Evolutionary conservation across 2,329 filamentous ascomycete species (phyloP), one percentile per base, ranked within the genome.

Genomic region (Celoporthe dispersa): DNA sequence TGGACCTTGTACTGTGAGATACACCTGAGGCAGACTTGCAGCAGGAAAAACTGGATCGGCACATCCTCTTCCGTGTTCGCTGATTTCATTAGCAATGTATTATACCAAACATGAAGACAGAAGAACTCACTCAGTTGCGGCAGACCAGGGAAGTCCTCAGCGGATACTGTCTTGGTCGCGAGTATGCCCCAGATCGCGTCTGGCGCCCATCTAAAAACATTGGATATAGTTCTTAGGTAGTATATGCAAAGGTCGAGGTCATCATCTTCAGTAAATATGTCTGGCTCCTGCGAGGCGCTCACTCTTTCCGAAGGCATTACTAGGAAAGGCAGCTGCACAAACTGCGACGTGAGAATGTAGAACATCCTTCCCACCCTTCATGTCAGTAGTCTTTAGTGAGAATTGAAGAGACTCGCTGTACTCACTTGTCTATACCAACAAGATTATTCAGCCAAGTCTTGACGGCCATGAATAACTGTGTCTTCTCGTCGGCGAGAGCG

Each of bases 161-260:
- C 81, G 4, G 83, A 80, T 48, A 89, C 81, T 22, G 83, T 82
- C 67, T 90, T 91, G 7, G 89, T 89, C 1, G 92, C 88, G 53
- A 97, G 81, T 5, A 91, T 86, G 16, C 86, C 84, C 91, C 93
- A 94, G 11, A 91, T 89, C 66, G 87, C 86, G 61, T 92, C 89
- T 28, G 86, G 91, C 69, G 89, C 88, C 79, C 88, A 90, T 35
- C 87, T 85, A 22, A 97, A 81, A 35, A 97, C 86, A 73, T 93
- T 92, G 6, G 90, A 90, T 1, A 97, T 79, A 2, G 92, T 91
- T 66, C 88, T 88, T 28, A 98, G 81, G 75, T 95, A 91, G 78
- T 97, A 97, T 2, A 93, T 82, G 71, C 90, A 93, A 69, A 94
- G 86, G 72, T 92, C 91, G 9, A 94, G 84, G 73, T 97, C 92